Evolutionary conservation across 345 rosid genomes (phyloP).

Genomic region (Dimocarpus longan): DNA sequence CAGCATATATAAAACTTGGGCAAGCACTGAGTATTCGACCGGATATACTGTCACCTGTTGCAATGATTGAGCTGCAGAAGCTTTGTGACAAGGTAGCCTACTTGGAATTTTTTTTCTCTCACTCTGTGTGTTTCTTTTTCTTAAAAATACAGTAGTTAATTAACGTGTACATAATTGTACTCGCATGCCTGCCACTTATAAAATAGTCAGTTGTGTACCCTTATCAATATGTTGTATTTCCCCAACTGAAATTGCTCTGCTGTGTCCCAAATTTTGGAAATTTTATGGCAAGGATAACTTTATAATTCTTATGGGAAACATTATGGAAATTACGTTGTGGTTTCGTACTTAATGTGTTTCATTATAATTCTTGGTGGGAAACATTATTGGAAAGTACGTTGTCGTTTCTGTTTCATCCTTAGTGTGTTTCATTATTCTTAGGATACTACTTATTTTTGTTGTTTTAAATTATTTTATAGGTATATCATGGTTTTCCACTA

Average conservation of each 20-base stretch:
- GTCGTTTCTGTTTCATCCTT: background rate
- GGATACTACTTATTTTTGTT: background rate
- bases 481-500: background rate
- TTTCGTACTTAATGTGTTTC: background rate
- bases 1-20: slow-evolving; percentile 96
- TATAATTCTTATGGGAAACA: background rate
- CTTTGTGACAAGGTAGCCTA: slow-evolving; percentile 89
- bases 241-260: background rate
- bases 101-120: slow-evolving; percentile 6
- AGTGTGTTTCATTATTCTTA: background rate
- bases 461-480: background rate
- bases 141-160: background rate
- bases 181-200: too few species aligned
- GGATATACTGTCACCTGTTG: slow-evolving; percentile 89
- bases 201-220: background rate
- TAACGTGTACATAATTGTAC: background rate
- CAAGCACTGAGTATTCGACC: slow-evolving; percentile 99
- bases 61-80: slow-evolving; percentile 95
- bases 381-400: background rate
- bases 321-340: background rate
- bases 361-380: background rate
- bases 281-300: background rate
- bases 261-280: background rate
- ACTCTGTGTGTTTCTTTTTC: background rate
- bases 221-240: background rate